Evolutionary conservation across 2,329 filamentous ascomycete genomes (phyloP).

Genomic region (Phoma sp.): DNA sequence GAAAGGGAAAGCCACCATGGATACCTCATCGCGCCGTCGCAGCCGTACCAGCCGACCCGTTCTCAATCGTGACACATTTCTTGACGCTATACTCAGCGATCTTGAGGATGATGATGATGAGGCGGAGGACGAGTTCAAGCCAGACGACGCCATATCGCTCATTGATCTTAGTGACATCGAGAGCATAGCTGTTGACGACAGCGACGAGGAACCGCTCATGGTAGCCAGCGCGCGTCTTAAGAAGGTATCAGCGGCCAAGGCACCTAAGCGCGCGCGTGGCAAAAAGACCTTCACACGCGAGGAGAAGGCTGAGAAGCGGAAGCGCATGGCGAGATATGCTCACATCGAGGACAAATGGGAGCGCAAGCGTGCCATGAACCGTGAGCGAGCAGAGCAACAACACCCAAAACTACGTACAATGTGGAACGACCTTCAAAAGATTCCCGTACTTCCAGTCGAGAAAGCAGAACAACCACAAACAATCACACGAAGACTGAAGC

Average conservation of each 20-base stretch:
- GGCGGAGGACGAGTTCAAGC: conserved; percentile 35
- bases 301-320: conserved; percentile 28
- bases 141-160: conserved; percentile 30
- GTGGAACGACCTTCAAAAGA: conserved; percentile 78
- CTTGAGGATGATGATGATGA: conserved; percentile 34
- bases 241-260: conserved; percentile 15
- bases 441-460: conserved; percentile 69
- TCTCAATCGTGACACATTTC: conserved; percentile 21
- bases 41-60: conserved; percentile 30
- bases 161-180: conserved; percentile 22
- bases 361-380: conserved; percentile 58
- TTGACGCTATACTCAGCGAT: conserved; percentile 28
- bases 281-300: conserved; percentile 37
- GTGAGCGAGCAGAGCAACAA: conserved; percentile 71
- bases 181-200: conserved; percentile 29
- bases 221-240: conserved; percentile 25
- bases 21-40: conserved; percentile 17
- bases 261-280: conserved; percentile 19
- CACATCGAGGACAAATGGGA: conserved; percentile 49
- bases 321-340: conserved; percentile 34
- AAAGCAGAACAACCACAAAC: conserved; percentile 73
- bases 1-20: conserved; percentile 28
- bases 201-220: conserved; percentile 37
- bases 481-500: conserved; percentile 85
- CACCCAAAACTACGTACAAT: conserved; percentile 83